Evolutionary conservation across 257 asterid species (phyloP).

Genomic region (Handroanthus guayacan): DNA sequence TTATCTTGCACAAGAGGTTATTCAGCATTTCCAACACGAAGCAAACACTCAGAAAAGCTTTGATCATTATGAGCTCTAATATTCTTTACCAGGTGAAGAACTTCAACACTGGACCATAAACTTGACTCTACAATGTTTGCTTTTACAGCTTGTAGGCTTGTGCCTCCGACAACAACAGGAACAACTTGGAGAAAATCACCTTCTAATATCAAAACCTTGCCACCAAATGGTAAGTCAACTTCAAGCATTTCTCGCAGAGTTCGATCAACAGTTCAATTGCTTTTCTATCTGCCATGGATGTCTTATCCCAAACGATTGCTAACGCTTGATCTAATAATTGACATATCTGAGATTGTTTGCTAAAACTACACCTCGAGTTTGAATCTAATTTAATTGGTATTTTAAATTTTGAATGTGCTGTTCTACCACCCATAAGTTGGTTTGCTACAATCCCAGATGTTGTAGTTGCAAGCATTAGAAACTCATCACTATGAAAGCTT

Average conservation of each 20-base stretch:
- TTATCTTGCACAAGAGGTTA: neutral
- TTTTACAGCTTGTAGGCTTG: neutral
- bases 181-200: conserved; percentile 29
- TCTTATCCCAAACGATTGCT: neutral
- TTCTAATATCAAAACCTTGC: conserved; percentile 1
- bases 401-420: conserved; percentile 27
- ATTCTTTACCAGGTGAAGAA: neutral
- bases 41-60: neutral
- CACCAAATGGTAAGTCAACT: no score
- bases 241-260: no score
- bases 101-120: neutral
- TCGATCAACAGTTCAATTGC: no score
- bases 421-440: conserved; percentile 5
- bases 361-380: neutral
- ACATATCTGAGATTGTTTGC: no score
- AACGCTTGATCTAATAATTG: no score
- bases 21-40: neutral
- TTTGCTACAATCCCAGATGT: no score
- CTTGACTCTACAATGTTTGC: neutral
- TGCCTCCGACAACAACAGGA: neutral
- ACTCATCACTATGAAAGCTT: no score
- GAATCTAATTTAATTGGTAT: conserved; percentile 13
- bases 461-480: no score
- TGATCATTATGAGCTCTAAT: neutral
- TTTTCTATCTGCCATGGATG: conserved; percentile 19